Evolutionary conservation across 2,329 filamentous ascomycete species (phyloP).

Genomic region (Alternaria longipes): DNA sequence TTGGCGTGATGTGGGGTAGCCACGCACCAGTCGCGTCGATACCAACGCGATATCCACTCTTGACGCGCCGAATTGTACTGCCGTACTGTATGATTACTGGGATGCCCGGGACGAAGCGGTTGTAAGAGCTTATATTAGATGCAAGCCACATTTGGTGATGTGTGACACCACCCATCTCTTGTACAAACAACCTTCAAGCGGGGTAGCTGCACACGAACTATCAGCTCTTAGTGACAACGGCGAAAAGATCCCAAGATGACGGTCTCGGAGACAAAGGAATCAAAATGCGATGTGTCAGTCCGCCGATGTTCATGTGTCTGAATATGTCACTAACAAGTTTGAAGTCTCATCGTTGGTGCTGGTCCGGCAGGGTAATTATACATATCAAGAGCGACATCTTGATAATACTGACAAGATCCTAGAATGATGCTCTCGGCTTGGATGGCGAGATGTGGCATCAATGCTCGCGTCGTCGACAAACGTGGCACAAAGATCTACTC

Average conservation of each 20-base stretch:
- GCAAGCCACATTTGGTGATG: neutral
- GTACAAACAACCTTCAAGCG: neutral
- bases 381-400: neutral
- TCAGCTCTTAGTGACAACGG: neutral
- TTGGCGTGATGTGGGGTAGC: constrained; percentile 40
- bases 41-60: neutral
- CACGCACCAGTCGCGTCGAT: constrained; percentile 7
- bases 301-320: neutral
- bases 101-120: neutral
- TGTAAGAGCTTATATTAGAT: constrained; percentile 8
- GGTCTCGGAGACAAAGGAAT: constrained; percentile 30
- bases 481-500: constrained; percentile 53
- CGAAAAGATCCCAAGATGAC: constrained; percentile 36
- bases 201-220: neutral
- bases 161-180: neutral
- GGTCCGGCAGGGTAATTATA: constrained; percentile 41
- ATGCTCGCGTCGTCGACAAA: constrained; percentile 55
- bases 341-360: constrained; percentile 51
- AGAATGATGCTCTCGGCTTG: constrained; percentile 54
- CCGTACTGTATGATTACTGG: constrained; percentile 20
- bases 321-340: constrained; percentile 1
- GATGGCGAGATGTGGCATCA: constrained; percentile 53
- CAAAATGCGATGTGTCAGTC: constrained; percentile 50
- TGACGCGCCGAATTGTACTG: constrained; percentile 29
- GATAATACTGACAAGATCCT: neutral